phyloP scores from a whole-genome alignment of 2,329 filamentous ascomycete genomes.

The Thielaviopsis punctulata region DNA sequence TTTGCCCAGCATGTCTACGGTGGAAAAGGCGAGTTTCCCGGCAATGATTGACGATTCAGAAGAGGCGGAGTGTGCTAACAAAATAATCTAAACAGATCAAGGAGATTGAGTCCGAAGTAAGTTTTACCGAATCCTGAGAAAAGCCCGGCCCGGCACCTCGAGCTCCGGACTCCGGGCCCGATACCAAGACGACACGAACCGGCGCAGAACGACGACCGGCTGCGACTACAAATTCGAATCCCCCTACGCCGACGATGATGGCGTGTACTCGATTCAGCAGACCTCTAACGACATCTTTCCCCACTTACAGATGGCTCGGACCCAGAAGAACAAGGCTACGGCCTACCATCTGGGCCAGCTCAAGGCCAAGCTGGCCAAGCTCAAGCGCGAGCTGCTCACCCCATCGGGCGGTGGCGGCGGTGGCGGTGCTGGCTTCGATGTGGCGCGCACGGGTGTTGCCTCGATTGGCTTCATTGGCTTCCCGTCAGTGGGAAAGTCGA shows the following conservation, averaged over 20 bases:
- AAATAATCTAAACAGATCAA: slow-evolving; percentile 63
- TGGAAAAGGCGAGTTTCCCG: slow-evolving; percentile 60
- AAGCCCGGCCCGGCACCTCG: not conserved
- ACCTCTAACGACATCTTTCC: slow-evolving; percentile 13
- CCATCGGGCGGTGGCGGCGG: slow-evolving; percentile 72
- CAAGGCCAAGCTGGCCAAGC: slow-evolving; percentile 94
- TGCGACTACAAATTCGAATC: not conserved
- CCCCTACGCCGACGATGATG: not conserved
- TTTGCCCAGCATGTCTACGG: slow-evolving; percentile 65
- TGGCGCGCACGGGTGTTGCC: slow-evolving; percentile 90
- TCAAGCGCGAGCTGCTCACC: slow-evolving; percentile 88
- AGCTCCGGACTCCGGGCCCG: too few relatives aligned
- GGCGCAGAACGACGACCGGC: not conserved
- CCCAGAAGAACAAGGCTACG: slow-evolving; percentile 94
- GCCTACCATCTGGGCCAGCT: slow-evolving; percentile 88
- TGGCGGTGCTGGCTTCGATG: slow-evolving; percentile 82
- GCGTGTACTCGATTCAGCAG: not conserved
- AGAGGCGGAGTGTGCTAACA: not conserved
- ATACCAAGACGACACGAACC: not conserved
- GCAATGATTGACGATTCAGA: not conserved
- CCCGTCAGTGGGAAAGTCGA: slow-evolving; percentile 95
- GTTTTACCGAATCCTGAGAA: slow-evolving; percentile 18
- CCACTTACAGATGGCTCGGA: slow-evolving; percentile 62
- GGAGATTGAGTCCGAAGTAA: slow-evolving; percentile 85
- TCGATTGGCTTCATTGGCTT: slow-evolving; percentile 97